Evolutionary conservation across 768 basidiomycete genomes (phyloP).

Genomic region (Trametes punicea): DNA sequence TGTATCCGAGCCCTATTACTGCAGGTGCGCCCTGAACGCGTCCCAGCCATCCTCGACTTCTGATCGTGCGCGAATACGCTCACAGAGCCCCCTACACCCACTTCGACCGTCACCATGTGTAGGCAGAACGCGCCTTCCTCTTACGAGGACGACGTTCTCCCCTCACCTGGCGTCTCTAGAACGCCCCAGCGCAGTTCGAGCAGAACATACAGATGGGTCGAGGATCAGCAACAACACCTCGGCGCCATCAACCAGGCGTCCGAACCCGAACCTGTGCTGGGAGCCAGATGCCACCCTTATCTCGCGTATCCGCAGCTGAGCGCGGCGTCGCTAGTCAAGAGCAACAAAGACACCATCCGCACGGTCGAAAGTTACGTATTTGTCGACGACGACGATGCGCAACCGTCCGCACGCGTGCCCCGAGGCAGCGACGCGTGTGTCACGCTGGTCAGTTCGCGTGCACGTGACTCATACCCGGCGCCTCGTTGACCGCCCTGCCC

Average conservation of each 20-base stretch:
- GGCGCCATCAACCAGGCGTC: slow-evolving; percentile 20
- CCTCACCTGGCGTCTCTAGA: slow-evolving; percentile 13
- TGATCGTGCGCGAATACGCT: background rate
- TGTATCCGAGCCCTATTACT: slow-evolving; percentile 14
- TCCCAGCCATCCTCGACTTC: background rate
- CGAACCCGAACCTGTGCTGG: slow-evolving; percentile 25
- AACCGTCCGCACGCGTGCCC: slow-evolving; percentile 20
- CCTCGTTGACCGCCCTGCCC: slow-evolving; percentile 18
- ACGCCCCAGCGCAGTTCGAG: slow-evolving; percentile 36
- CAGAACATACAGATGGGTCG: slow-evolving; percentile 44
- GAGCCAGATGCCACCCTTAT: slow-evolving; percentile 37
- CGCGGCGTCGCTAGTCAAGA: slow-evolving; percentile 27
- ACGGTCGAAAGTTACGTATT: slow-evolving; percentile 41
- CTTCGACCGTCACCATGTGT: slow-evolving; percentile 15
- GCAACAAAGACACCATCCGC: slow-evolving; percentile 32
- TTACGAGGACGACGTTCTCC: slow-evolving; percentile 14
- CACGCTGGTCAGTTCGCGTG: slow-evolving; percentile 24
- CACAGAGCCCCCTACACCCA: slow-evolving; percentile 19
- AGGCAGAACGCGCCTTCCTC: background rate
- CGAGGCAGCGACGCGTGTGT: slow-evolving; percentile 28
- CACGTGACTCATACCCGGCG: slow-evolving; percentile 23
- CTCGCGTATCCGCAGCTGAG: slow-evolving; percentile 39
- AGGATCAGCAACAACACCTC: slow-evolving; percentile 36
- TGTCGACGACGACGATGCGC: slow-evolving; percentile 33
- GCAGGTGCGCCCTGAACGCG: slow-evolving; percentile 5